phyloP scores from a whole-genome alignment of 441 rosid genomes.

The Populus trichocarpa region DNA sequence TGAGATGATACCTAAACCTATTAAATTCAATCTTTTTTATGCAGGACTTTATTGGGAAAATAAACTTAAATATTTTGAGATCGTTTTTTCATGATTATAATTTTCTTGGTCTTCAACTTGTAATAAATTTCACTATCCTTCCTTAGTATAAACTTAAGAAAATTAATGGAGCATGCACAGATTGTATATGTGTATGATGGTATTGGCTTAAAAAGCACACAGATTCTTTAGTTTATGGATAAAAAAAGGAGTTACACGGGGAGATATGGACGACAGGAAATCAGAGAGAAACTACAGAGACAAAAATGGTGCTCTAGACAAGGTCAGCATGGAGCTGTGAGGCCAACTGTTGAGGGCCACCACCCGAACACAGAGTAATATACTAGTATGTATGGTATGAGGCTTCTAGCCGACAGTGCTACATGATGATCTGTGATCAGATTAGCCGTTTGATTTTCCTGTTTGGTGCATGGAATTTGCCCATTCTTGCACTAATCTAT shows the following conservation, averaged over 20 bases:
- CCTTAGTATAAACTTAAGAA: no score
- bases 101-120: not conserved
- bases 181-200: not conserved
- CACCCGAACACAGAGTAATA: not conserved
- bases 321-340: not conserved
- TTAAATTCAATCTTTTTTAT: not conserved
- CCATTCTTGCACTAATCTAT: not conserved
- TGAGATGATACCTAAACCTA: not conserved
- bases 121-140: no score
- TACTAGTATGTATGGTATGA: not conserved
- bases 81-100: no score
- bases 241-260: not conserved
- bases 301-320: not conserved
- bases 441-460: not conserved
- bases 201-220: not conserved
- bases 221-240: not conserved
- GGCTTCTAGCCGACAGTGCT: conserved; percentile 17
- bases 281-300: not conserved
- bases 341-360: conserved; percentile 10
- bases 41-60: no score
- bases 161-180: no score
- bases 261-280: not conserved
- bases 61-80: no score
- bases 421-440: conserved; percentile 1
- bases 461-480: not conserved